Evolutionary conservation across 1,139 yeast species (phyloP), one percentile per base, ranked within the genome.

Genomic region (Scheffersomyces quercinus): DNA sequence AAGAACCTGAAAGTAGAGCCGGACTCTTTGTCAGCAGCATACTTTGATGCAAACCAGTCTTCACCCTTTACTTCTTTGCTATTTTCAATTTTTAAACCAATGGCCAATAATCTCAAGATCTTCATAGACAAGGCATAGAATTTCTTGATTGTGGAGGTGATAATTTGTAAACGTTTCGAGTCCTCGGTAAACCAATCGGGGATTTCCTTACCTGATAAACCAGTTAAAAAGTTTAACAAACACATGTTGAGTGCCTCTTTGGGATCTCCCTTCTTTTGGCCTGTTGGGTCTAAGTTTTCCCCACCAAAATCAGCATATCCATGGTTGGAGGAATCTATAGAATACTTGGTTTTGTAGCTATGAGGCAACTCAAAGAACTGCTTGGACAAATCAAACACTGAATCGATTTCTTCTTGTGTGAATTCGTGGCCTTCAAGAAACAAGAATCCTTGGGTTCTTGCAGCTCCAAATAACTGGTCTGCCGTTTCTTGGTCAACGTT

Each of bases 361-460:
- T 50, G 44, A 0, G 88, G 82, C 35, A 77, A 64, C 3, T 68
- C 68, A 53, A 86, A 86, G 58, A 81, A 85, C 16, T 70, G 60
- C 46, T 72, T 67, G n/a, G 89, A 80, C 40, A 82, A 51, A 9
- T 56, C 61, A 54, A 86, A 85, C 35, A 82, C 62, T 2, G 59
- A 59, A 42, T 79, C 78, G 6, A 85, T 85, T 49, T 84, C 90
- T 4, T 65, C 61, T 45, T 75, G 76, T 0, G 80, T 64, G 57
- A 86, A 82, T 6, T 77, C 83, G 50, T 86, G 88, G 7, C 93
- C 91, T 53, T 85, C 88, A 5, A 86, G 70, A 53, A 85, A 83
- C 36, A 86, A 67, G 54, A 87, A 86, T 0, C 95, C 95, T 49
- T 84, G 85, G 0, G 79, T 65, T 12, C 80, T 69, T 6, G 89